Base-by-base conservation (phyloP, 345 rosid genomes). In the Sisymbrium altissimum region DNA sequence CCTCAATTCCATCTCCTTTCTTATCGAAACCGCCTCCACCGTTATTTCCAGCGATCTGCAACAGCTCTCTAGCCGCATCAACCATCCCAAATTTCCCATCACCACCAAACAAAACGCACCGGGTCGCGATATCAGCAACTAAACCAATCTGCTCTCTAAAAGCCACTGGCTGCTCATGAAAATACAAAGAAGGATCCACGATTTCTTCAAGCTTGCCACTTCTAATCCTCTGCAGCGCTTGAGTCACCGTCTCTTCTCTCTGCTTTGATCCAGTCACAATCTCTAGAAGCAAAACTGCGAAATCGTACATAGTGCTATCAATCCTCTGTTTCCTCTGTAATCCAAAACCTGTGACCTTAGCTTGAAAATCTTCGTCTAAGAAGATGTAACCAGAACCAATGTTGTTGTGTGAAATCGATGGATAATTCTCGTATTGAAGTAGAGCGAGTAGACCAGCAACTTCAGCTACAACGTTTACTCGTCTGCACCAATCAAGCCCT, bases 1-100 rank as follows among this genome's bases (percentile, higher is more conserved):
- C 96, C 59, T 92, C 90, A 41, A 88, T 76, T 9, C 82, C 86
- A 46, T 83, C 83, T 57, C 84, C 86, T 71, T 77, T 77, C 59
- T 83, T 86, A 67, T 73, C 85, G 44, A 84, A 75, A 9, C 77
- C 81, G 23, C 84, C 78, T 62, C 81, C 83, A 35, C 74, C 73
- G 79, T 80, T 81, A 40, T 62, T 70, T 4, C 44, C 84, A 29
- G 85, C 67, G 25, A 86, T 61, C 54, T 81, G 91, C 8, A 84
- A 70, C 17, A 93, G 79, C 83, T 93, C 98, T 79, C 80, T 83
- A 14, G 95, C 90, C 10, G 86, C 88, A 76, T 88, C 93, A 33
- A 72, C 69, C 89, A 93, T 88, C 9, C 90, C 90, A 48, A 90
- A 83, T 73, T 84, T 88, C 15, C 95, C 95, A 74, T 85, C 91